These are phyloP conservation scores for Penicillium polonicum DNA, from an alignment of 2,329 filamentous ascomycete species.

Conservation along the genomic window DNA sequence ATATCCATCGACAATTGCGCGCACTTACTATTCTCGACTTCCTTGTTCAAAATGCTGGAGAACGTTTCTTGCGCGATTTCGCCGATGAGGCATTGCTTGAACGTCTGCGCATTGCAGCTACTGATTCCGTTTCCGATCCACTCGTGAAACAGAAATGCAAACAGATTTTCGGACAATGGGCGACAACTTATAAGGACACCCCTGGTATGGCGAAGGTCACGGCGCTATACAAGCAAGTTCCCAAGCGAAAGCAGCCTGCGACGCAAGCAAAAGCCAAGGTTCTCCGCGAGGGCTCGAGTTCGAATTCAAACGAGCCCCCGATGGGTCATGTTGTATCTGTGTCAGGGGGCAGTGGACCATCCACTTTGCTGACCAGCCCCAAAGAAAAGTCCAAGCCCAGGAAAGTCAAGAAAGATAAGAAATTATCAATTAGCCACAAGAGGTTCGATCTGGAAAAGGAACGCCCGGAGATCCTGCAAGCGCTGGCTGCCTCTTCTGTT, in stretches of 20 bases:
- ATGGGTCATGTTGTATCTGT: constrained; percentile 44
- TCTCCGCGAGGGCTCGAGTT: constrained; percentile 70
- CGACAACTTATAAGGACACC: constrained; percentile 73
- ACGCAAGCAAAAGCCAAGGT: constrained; percentile 80
- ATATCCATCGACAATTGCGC: constrained; percentile 84
- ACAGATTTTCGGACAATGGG: constrained; percentile 83
- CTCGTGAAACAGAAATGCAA: constrained; percentile 87
- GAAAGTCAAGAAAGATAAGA: constrained; percentile 57
- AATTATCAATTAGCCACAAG: constrained; percentile 49
- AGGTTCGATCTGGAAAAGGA: constrained; percentile 84
- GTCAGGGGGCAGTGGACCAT: constrained; percentile 39
- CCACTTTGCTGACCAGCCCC: constrained; percentile 37
- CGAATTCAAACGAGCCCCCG: constrained; percentile 32
- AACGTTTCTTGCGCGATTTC: constrained; percentile 81
- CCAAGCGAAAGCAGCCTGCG: constrained; percentile 67
- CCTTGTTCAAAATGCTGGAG: constrained; percentile 89
- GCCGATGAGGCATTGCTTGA: constrained; percentile 90
- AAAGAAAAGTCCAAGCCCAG: constrained; percentile 44
- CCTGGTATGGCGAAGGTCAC: constrained; percentile 78
- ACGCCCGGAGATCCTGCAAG: constrained; percentile 79
- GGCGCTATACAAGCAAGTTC: constrained; percentile 70
- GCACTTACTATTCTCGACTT: constrained; percentile 87
- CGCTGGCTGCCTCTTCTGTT: constrained; percentile 86
- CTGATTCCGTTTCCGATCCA: constrained; percentile 77
- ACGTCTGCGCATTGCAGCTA: constrained; percentile 81